These are phyloP conservation scores for Fusarium chlamydosporum DNA, from an alignment of 2,329 filamentous ascomycete species.

Conservation along the genomic window DNA sequence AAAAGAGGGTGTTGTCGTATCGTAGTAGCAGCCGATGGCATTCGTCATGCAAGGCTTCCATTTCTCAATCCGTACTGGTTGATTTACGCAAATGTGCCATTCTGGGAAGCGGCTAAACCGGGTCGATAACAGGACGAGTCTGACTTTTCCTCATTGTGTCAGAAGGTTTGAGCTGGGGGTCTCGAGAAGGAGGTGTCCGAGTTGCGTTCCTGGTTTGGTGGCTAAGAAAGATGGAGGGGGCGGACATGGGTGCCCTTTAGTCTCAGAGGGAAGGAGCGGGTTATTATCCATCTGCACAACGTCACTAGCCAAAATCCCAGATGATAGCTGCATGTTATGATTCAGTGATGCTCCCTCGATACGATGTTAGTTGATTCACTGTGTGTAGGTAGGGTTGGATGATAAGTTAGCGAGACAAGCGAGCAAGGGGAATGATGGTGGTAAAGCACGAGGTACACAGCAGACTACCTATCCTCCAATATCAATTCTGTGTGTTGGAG, in stretches of 20 bases:
- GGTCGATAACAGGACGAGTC: slow-evolving; percentile 20
- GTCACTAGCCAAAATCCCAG: slow-evolving; percentile 20
- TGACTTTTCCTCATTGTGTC: slow-evolving; percentile 36
- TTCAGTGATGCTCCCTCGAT: slow-evolving; percentile 14
- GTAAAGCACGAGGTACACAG: too few species aligned
- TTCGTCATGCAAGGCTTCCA: slow-evolving; percentile 42
- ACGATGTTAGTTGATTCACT: slow-evolving; percentile 3
- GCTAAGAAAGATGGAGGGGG: slow-evolving; percentile 26
- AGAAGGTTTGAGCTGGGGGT: slow-evolving; percentile 27
- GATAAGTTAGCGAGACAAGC: background rate
- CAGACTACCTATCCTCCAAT: too few species aligned
- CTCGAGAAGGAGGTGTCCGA: slow-evolving; percentile 33
- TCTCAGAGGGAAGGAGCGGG: slow-evolving; percentile 8
- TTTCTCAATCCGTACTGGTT: slow-evolving; percentile 15
- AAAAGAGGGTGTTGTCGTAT: slow-evolving; percentile 30
- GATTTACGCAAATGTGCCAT: slow-evolving; percentile 26
- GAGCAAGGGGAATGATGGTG: background rate
- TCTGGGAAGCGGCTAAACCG: slow-evolving; percentile 42
- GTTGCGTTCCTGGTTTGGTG: slow-evolving; percentile 34
- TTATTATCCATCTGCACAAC: slow-evolving; percentile 15
- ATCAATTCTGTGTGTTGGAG: background rate
- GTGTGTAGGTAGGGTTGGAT: background rate
- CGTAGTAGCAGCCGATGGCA: background rate
- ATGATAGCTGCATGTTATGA: slow-evolving; percentile 13
- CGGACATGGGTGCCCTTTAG: background rate